Conservation (phyloP, 1,139 yeast species). For the Kodamaea ohmeri region DNA sequence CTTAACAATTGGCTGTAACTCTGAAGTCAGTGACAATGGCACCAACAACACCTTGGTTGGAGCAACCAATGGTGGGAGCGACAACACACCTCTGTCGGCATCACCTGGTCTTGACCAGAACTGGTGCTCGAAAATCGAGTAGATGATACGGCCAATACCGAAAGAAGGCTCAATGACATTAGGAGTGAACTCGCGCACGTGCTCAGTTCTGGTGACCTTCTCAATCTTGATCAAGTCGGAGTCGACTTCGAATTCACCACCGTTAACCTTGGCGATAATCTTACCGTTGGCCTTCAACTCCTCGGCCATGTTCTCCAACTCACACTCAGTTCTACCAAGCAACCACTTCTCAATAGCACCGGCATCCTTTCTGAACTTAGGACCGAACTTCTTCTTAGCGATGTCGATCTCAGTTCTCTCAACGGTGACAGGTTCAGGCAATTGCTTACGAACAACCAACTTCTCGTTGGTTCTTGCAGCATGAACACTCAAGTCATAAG, state of each 20-base stretch:
- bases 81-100: constrained; percentile 83
- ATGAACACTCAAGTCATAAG: constrained; percentile 95
- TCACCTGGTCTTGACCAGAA: constrained; percentile 96
- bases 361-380: constrained; percentile 95
- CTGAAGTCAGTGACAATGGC: constrained; percentile 85
- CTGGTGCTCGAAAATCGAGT: constrained; percentile 88
- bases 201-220: constrained; percentile 78
- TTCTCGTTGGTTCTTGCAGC: constrained; percentile 93
- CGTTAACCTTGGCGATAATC: constrained; percentile 49
- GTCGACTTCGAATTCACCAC: constrained; percentile 53
- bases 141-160: constrained; percentile 97
- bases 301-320: constrained; percentile 70
- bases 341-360: constrained; percentile 86
- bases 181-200: constrained; percentile 93
- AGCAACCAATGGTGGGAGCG: constrained; percentile 94
- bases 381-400: constrained; percentile 95
- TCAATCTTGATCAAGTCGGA: constrained; percentile 68
- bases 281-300: constrained; percentile 65
- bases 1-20: constrained; percentile 72
- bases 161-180: constrained; percentile 99
- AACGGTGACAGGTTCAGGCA: constrained; percentile 78
- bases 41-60: constrained; percentile 97
- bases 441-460: constrained; percentile 87
- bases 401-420: constrained; percentile 81
- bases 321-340: constrained; percentile 74